Base-by-base conservation (phyloP, 2,329 filamentous ascomycete genomes). In the Alternaria sp. region DNA sequence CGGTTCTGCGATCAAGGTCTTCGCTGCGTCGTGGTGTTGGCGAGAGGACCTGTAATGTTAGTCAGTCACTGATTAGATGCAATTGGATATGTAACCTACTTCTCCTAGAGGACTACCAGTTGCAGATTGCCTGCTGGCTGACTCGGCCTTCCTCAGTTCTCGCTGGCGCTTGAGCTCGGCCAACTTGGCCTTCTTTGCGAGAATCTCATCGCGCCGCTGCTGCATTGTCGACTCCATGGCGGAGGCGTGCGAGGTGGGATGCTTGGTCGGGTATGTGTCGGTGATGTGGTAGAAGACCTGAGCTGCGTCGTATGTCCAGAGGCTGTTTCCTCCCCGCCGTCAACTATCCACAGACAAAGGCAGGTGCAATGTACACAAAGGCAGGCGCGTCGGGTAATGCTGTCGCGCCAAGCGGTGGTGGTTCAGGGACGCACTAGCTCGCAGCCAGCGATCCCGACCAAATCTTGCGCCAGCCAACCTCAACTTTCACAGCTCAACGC, bases 111-210 rank as follows among this genome's bases (percentile, higher is more conserved):
- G 83, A 76, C 88, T 87, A 63, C 89, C 89, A 12, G 70, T 76
- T 78, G 89, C 91, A 1, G 77, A 78, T 75, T 90, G 87, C 70
- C 93, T 88, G 71, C 85, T 89, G 66, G 87, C 87, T 63, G 86
- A 88, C 72, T 92, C 89, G 78, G 96, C 92, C 77, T 87, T 92
- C 68, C 92, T 88, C 63, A 94, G 88, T 72, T 96, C 93, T 73
- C 96, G 89, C 83, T 97, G 93, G 66, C 92, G 89, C 84, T 97
- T 97, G 69, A 99, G 87, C 86, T 98, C 96, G 54, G 93, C 94
- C 74, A 99, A 93, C 86, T 96, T 97, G 67, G 94, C 95, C 85
- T 93, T 95, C 84, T 99, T 99, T 72, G 93, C 94, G 74, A 96
- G 85, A 72, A 99, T 97, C 85, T 99, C 96, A 85, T 97, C 93